phyloP scores from a whole-genome alignment of 176 grass and related monocot species.

The Oryza officinalis region DNA sequence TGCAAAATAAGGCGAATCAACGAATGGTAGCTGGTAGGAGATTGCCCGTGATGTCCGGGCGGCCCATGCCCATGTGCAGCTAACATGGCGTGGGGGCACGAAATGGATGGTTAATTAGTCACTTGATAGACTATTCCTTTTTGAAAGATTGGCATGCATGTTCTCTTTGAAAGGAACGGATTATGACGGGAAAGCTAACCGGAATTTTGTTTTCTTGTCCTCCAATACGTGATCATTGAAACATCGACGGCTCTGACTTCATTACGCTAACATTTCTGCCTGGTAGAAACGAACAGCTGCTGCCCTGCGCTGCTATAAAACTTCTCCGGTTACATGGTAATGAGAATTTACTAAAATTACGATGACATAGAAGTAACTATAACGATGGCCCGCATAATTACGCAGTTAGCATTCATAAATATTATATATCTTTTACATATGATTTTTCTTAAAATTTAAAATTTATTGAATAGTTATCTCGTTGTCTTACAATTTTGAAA shows the following conservation, averaged over 20 bases:
- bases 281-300: neutral
- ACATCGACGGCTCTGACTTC: neutral
- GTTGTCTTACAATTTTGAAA: no score
- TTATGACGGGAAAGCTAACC: constrained; percentile 28
- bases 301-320: neutral
- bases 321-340: neutral
- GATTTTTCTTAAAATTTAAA: no score
- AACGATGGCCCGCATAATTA: no score
- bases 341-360: neutral
- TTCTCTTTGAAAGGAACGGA: constrained; percentile 34
- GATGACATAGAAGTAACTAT: neutral
- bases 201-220: neutral
- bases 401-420: no score
- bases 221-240: neutral
- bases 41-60: constrained; percentile 45
- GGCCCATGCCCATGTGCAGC: constrained; percentile 48
- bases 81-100: constrained; percentile 44
- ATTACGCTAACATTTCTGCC: neutral
- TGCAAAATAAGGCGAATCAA: constrained; percentile 44
- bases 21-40: constrained; percentile 19
- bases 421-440: no score
- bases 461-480: no score
- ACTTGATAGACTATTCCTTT: constrained; percentile 9
- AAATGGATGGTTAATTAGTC: constrained; percentile 40
- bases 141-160: constrained; percentile 35